Evolutionary conservation across 169 alveolate species (phyloP).

Genomic region (Eimeria zaria): DNA sequence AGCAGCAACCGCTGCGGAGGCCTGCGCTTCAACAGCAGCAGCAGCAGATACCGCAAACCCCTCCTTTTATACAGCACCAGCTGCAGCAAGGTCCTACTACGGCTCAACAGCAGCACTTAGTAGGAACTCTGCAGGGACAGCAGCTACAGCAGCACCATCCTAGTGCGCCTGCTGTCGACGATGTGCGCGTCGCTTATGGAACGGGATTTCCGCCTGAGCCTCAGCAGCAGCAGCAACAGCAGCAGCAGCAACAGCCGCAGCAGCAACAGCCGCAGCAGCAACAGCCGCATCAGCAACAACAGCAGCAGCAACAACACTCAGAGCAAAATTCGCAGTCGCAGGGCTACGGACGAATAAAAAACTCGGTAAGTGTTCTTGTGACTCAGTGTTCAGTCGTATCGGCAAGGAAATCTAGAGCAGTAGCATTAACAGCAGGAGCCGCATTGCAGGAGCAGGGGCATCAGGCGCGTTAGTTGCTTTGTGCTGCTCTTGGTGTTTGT

Average conservation of each 20-base stretch:
- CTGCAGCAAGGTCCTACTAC: background rate
- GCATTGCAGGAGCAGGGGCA: background rate
- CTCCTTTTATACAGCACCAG: background rate
- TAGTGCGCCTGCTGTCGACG: background rate
- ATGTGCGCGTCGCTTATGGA: background rate
- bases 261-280: conserved; percentile 44
- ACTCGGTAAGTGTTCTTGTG: background rate
- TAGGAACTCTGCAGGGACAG: conserved; percentile 24
- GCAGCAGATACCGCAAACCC: background rate
- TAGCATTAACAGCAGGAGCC: background rate
- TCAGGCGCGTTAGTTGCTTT: background rate
- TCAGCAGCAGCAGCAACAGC: conserved; percentile 13
- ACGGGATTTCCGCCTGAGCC: background rate
- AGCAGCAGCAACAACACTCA: conserved; percentile 24
- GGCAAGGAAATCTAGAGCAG: background rate
- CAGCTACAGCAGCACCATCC: conserved; percentile 56
- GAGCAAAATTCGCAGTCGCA: conserved; percentile 15
- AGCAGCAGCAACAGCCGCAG: background rate
- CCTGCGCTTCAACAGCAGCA: conserved; percentile 31
- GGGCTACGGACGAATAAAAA: background rate
- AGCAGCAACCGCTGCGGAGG: conserved; percentile 27
- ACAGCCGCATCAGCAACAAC: conserved; percentile 16
- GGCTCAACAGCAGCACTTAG: conserved; percentile 47
- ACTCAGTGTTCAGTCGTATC: background rate
- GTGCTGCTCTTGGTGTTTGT: background rate